Base-by-base conservation (phyloP, 78 protist species). In the Dictyostelium capitatum region DNA sequence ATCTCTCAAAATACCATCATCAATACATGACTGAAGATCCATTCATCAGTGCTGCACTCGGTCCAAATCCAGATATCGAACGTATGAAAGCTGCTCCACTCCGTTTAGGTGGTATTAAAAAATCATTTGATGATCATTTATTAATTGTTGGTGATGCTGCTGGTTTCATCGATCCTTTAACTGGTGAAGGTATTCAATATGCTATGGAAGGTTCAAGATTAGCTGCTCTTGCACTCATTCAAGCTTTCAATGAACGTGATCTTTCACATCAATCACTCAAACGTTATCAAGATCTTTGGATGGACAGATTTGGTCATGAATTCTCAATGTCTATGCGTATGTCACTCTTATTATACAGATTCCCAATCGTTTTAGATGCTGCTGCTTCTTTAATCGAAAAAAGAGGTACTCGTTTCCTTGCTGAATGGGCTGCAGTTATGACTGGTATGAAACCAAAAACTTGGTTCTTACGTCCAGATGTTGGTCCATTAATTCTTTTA, bases 161-260 rank as follows among this genome's bases (percentile, higher is more conserved):
- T 11, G 96, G 96, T 72, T 87, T 84, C 91, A 92, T 92, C 57
- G 92, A 92, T 83, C 92, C 96, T 77, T 54, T 87, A 10, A 87
- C 93, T 64, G 93, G 93, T 54, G 96, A 92, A 75, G 96, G 96
- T 87, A 92, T 92, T 91, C 96, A 92, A 80, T 80, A 83, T 74
- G 96, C 96, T 43, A 92, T 92, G 96, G 92, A 84, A 77, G 82
- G 82, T 89, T 81, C 89, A 6, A 72, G 56, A 75, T 56, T 83
- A 11, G 96, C 84, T 20, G 85, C 96, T 51, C 67, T 65, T 30
- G 83, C 46, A 32, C 50, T 92, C 14, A 75, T 77, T 69, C 51
- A 78, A 51, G 96, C 92, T 37, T 80, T 92, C 89, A 65, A 54
- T 46, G 85, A 84, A 54, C 77, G 87, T 74, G 91, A 92, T 81